Base-by-base conservation (phyloP, 148 eudicot genomes). In the Vaccinium myrtillus region DNA sequence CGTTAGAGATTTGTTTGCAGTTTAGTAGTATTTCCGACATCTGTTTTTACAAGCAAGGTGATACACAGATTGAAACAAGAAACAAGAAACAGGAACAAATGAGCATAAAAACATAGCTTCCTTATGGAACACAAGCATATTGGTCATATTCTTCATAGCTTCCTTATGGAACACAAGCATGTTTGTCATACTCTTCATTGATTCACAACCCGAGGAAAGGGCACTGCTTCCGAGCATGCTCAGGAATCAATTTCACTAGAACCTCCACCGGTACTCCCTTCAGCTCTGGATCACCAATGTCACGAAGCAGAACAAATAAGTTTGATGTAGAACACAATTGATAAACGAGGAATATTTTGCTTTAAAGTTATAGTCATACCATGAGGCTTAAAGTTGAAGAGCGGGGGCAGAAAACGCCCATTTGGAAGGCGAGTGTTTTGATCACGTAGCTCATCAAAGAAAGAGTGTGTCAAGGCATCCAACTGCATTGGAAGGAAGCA, bases 401-500 rank as follows among this genome's bases (percentile, higher is more conserved):
- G 59, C 36, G 93, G 95, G 53, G 95, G 95, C 71, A 92, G 90
- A 55, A 81, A 81, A 19, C 95, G 95, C 55, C 93, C 93, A 55
- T 89, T 92, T 70, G 95, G 92, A 48, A 92, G 82, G 79, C 92
- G 95, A 63, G 90, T 82, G 79, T 83, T 90, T 15, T 86, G 86
- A 77, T 92, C 95, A 58, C 91, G 92, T 58, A 92, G 92, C 89
- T 92, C 95, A 14, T 92, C 93, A 71, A 92, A 92, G 77, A 92
- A 92, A 14, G 93, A 88, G 84, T 92, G 95, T 56, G 83, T 88
- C 77, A 91, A 83, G 71, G 90, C 95, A 87, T 91, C 94, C 90
- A 91, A 69, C 94, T 91, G 90, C 79, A 89, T 71, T 70, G 5
- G 14, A 58, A 25, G 27, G 10, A 61, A 77, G 2, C 15, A 76